These are phyloP conservation scores for Giardia muris DNA, from an alignment of 208 protist species.

Conservation along the genomic window DNA sequence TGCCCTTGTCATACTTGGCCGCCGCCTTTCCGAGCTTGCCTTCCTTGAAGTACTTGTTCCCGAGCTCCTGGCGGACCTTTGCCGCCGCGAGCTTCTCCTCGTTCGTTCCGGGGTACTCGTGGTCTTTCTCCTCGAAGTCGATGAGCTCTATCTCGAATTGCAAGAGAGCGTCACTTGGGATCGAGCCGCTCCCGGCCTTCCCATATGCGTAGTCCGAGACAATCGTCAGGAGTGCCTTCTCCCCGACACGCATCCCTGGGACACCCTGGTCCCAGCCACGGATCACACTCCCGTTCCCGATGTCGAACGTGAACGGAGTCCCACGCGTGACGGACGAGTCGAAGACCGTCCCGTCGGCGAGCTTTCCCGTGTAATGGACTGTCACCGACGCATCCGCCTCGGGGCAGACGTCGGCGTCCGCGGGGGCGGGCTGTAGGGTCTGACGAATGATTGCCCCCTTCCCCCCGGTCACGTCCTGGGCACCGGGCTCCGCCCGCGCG, in stretches of 20 bases:
- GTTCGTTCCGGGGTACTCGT: background rate
- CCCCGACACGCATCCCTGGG: slow-evolving; percentile 37
- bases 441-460: background rate
- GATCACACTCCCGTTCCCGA: slow-evolving; percentile 38
- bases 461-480: background rate
- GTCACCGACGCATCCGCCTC: background rate
- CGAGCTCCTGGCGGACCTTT: background rate
- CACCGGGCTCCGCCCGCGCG: background rate
- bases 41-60: background rate
- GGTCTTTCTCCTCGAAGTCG: slow-evolving; percentile 8
- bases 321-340: slow-evolving; percentile 45
- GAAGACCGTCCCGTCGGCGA: slow-evolving; percentile 50
- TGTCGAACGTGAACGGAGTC: slow-evolving; percentile 52
- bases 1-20: slow-evolving; percentile 25
- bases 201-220: background rate
- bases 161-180: background rate
- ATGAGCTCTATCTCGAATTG: background rate
- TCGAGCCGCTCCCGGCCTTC: background rate
- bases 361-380: slow-evolving; percentile 50
- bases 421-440: background rate
- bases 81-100: background rate
- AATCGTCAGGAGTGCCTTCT: slow-evolving; percentile 17
- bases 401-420: background rate
- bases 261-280: slow-evolving; percentile 43
- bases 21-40: background rate